These are phyloP conservation scores for Biscogniauxia sp. DNA, from an alignment of 2,329 filamentous ascomycete species.

Conservation along the genomic window DNA sequence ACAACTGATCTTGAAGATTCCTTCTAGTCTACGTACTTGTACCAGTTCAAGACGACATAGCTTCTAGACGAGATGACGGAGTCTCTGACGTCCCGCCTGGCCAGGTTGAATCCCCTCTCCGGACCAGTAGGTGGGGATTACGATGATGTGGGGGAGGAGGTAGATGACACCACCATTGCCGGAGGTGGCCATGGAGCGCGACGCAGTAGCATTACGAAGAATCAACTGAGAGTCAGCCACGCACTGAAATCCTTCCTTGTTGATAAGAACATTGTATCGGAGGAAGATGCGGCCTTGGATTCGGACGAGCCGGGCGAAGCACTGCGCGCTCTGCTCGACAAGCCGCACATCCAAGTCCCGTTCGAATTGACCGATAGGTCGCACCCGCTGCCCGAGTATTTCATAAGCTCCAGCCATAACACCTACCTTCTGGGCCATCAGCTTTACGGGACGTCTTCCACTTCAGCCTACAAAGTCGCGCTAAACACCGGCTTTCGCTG, in stretches of 20 bases:
- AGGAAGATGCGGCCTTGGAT: conserved; percentile 46
- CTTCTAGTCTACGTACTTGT: conserved; percentile 6
- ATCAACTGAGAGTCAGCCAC: conserved; percentile 57
- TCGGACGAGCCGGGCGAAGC: conserved; percentile 42
- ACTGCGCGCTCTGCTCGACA: conserved; percentile 52
- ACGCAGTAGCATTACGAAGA: conserved; percentile 45
- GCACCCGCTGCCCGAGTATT: conserved; percentile 65
- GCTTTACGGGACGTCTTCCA: conserved; percentile 61
- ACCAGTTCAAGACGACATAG: conserved; percentile 1
- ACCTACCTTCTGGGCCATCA: conserved; percentile 71
- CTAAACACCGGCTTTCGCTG: conserved; percentile 63
- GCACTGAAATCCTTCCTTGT: conserved; percentile 56
- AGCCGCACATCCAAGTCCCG: conserved; percentile 58
- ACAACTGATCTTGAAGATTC: conserved; percentile 10
- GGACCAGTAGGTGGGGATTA: conserved; percentile 31
- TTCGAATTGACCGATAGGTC: conserved; percentile 53
- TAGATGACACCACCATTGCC: conserved; percentile 50
- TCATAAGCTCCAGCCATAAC: conserved; percentile 71
- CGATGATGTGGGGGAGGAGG: conserved; percentile 51
- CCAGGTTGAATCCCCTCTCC: conserved; percentile 41
- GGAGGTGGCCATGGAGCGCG: conserved; percentile 58
- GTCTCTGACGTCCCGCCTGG: conserved; percentile 28
- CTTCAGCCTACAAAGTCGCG: conserved; percentile 61
- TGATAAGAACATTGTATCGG: conserved; percentile 48
- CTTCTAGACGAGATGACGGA: conserved; percentile 19